A percentile compares a stretch with the other conserved stretches of the same genome.
Conservation (phyloP, 2,329 filamentous ascomycete genomes). For the Hysterium pulicare region DNA sequence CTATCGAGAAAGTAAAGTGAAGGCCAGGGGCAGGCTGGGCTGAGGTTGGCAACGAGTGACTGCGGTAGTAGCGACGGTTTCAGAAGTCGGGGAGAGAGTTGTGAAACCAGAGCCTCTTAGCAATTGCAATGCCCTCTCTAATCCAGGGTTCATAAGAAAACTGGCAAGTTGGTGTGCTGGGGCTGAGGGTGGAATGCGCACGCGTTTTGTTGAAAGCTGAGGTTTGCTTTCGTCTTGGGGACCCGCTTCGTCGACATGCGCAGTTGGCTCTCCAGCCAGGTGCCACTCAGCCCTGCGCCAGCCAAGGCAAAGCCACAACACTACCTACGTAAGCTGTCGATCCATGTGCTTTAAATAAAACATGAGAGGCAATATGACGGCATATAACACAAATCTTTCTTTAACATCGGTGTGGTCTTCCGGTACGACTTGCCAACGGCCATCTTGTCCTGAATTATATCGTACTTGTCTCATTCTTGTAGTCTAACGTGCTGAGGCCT, state of each 20-base stretch:
- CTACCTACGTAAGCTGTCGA: neutral
- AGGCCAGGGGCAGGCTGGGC: neutral
- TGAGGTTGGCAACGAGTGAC: neutral
- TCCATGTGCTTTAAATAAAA: slow-evolving; percentile 2
- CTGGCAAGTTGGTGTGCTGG: too few relatives aligned
- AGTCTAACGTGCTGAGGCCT: too few relatives aligned
- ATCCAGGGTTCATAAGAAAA: too few relatives aligned
- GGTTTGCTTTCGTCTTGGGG: too few relatives aligned
- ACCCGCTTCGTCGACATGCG: slow-evolving; percentile 2
- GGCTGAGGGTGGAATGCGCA: slow-evolving; percentile 3
- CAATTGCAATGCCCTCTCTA: too few relatives aligned
- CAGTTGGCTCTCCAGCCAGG: neutral
- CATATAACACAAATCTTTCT: too few relatives aligned
- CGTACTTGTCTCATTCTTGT: too few relatives aligned
- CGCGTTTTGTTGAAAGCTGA: neutral
- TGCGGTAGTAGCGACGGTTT: slow-evolving; percentile 1
- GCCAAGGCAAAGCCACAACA: neutral
- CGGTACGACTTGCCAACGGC: too few relatives aligned
- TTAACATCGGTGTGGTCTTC: too few relatives aligned
- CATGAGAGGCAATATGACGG: neutral
- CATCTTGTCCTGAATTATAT: too few relatives aligned
- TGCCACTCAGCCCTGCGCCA: slow-evolving; percentile 1
- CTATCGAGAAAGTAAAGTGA: neutral
- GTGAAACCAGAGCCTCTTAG: neutral
- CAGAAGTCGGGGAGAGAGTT: slow-evolving; percentile 1